Percentiles rank a stretch among this genome's conserved stretches.
phyloP scores from a whole-genome alignment of 345 rosid species.

The Bruguiera parviflora region DNA sequence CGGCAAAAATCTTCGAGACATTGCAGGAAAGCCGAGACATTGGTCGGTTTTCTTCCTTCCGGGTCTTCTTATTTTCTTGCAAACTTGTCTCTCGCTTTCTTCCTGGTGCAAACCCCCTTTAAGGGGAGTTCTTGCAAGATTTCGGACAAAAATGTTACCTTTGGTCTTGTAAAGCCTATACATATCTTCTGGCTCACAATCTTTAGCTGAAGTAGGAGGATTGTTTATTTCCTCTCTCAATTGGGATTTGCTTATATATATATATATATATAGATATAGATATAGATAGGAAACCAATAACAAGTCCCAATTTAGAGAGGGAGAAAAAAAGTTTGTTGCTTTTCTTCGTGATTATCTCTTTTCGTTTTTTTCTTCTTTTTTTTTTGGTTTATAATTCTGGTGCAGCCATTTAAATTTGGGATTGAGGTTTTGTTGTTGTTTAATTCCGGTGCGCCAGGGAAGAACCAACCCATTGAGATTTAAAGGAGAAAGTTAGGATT shows the following conservation, averaged over 20 bases:
- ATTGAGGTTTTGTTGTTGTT: too few relatives aligned
- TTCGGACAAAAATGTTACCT: slow-evolving; percentile 5
- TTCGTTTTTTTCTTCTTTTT: not conserved
- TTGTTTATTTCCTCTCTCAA: slow-evolving; percentile 31
- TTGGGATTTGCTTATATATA: slow-evolving; percentile 32
- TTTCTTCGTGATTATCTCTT: not conserved
- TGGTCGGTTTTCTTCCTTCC: slow-evolving; percentile 16
- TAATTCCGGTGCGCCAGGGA: not conserved
- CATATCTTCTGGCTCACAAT: not conserved
- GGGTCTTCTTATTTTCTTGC: slow-evolving; percentile 17
- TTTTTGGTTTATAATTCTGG: not conserved
- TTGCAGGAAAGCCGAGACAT: slow-evolving; percentile 14
- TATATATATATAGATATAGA: not conserved
- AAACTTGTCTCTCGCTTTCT: slow-evolving; percentile 11
- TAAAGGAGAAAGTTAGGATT: slow-evolving; percentile 19
- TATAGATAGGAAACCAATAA: slow-evolving; percentile 1
- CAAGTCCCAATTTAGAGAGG: slow-evolving; percentile 37
- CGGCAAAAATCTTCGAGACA: slow-evolving; percentile 28
- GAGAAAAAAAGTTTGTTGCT: not conserved
- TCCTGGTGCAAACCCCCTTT: slow-evolving; percentile 13
- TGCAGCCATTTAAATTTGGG: not conserved
- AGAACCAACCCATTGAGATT: slow-evolving; percentile 14
- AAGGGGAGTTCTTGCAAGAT: not conserved
- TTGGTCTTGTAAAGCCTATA: not conserved
- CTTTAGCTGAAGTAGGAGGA: slow-evolving; percentile 12